phyloP scores from a whole-genome alignment of 495 filamentous ascomycete genomes.

The Daldinia bambusicola region DNA sequence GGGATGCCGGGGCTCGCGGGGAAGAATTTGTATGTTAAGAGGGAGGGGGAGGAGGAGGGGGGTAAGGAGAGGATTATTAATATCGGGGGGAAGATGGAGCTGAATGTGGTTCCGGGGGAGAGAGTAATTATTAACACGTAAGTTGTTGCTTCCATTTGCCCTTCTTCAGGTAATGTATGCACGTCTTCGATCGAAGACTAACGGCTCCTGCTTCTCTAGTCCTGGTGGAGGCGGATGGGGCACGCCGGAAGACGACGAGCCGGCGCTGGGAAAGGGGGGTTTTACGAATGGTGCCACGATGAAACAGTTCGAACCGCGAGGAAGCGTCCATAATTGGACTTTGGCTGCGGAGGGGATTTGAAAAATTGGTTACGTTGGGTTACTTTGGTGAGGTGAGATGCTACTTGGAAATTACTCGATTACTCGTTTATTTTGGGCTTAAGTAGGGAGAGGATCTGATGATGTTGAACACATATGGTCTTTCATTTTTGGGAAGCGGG shows the following conservation, averaged over 20 bases:
- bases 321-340: conserved; percentile 20
- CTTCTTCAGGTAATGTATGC: too few relatives aligned
- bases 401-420: neutral
- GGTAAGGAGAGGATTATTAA: conserved; percentile 13
- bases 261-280: neutral
- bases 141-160: neutral
- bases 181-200: too few relatives aligned
- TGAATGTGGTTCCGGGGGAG: conserved; percentile 9
- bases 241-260: neutral
- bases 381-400: neutral
- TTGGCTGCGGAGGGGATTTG: conserved; percentile 13
- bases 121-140: conserved; percentile 16
- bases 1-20: conserved; percentile 50
- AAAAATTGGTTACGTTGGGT: neutral
- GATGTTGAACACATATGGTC: neutral
- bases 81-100: conserved; percentile 20
- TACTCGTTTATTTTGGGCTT: neutral
- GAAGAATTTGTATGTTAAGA: conserved; percentile 12
- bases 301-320: conserved; percentile 15
- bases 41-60: conserved; percentile 9
- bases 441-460: conserved; percentile 1
- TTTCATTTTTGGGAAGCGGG: neutral
- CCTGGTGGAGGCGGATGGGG: conserved; percentile 21
- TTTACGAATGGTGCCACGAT: conserved; percentile 1
- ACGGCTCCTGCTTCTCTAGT: too few relatives aligned